Evolutionary conservation across 2,329 filamentous ascomycete genomes (phyloP).

Genomic region (Venturia asperata): DNA sequence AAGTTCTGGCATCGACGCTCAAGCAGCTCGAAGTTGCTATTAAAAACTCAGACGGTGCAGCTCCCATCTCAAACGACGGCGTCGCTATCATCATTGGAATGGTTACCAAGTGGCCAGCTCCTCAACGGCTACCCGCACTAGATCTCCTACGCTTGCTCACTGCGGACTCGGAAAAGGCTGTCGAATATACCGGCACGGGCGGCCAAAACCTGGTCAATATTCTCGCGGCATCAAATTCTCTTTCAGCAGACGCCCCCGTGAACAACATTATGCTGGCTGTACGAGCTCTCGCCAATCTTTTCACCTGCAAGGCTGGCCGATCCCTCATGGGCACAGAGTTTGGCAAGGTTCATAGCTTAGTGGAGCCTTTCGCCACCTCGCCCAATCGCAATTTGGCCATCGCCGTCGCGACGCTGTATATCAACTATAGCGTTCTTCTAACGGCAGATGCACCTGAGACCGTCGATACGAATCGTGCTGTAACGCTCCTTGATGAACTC

Average conservation of each 20-base stretch:
- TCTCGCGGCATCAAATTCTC: constrained; percentile 45
- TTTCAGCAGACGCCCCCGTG: constrained; percentile 47
- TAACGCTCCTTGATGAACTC: constrained; percentile 55
- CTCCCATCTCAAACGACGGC: constrained; percentile 43
- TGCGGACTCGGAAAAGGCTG: constrained; percentile 57
- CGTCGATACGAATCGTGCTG: constrained; percentile 39
- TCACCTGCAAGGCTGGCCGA: constrained; percentile 66
- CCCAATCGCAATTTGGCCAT: constrained; percentile 73
- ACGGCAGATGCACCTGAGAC: constrained; percentile 29
- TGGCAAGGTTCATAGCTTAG: constrained; percentile 53
- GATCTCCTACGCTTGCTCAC: constrained; percentile 82
- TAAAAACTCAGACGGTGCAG: constrained; percentile 35
- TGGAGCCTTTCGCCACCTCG: constrained; percentile 51
- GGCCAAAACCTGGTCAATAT: constrained; percentile 52
- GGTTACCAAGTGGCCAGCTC: constrained; percentile 70
- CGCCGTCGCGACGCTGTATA: constrained; percentile 70
- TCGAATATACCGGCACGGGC: constrained; percentile 49
- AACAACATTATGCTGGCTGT: constrained; percentile 86
- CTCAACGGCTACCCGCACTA: constrained; percentile 73
- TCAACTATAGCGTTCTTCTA: constrained; percentile 77
- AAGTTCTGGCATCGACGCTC: constrained; percentile 54
- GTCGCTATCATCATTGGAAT: constrained; percentile 64
- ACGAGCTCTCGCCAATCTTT: constrained; percentile 76
- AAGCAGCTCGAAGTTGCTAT: constrained; percentile 52
- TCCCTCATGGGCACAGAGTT: constrained; percentile 49